A percentile compares a stretch with the other conserved stretches of the same genome.
phyloP scores from a whole-genome alignment of 441 rosid species.

The Lepidium campestre region DNA sequence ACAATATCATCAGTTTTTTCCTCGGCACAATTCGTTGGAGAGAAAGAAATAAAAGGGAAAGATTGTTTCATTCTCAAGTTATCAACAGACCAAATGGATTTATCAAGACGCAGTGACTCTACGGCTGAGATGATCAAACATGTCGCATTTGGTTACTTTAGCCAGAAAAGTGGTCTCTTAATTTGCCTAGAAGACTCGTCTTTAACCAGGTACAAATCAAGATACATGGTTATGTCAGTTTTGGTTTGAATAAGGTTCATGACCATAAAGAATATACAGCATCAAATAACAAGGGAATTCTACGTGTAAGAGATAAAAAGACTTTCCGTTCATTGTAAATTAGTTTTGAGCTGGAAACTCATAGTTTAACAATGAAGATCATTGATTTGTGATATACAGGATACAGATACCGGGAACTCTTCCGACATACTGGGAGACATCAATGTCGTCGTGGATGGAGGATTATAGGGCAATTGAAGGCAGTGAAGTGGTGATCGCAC shows the following conservation, averaged over 20 bases:
- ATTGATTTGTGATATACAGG: conserved; percentile 4
- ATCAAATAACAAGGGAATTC: no score
- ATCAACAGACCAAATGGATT: conserved; percentile 62
- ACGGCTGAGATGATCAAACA: conserved; percentile 94
- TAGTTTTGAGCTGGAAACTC: no score
- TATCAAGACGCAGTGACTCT: conserved; percentile 68
- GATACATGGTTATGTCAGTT: no score
- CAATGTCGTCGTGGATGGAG: conserved; percentile 62
- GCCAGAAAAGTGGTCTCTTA: conserved; percentile 82
- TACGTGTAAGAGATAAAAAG: no score
- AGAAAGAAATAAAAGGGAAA: conserved; percentile 49
- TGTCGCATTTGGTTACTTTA: conserved; percentile 72
- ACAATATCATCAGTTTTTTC: conserved; percentile 72
- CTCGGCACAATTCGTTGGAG: conserved; percentile 76
- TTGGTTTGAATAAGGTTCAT: neutral
- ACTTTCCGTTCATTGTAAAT: no score
- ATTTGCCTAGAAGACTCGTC: conserved; percentile 76
- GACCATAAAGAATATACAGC: no score
- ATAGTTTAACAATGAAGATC: no score
- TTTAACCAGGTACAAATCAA: conserved; percentile 43
- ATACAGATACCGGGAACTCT: conserved; percentile 76
- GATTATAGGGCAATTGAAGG: conserved; percentile 67
- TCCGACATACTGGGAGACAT: conserved; percentile 90
- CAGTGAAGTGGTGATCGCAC: conserved; percentile 64
- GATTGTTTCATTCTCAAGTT: conserved; percentile 82